These are phyloP conservation scores for Apiotrichum montevideense DNA, from an alignment of 1,284 basidiomycete genomes.

Conservation along the genomic window DNA sequence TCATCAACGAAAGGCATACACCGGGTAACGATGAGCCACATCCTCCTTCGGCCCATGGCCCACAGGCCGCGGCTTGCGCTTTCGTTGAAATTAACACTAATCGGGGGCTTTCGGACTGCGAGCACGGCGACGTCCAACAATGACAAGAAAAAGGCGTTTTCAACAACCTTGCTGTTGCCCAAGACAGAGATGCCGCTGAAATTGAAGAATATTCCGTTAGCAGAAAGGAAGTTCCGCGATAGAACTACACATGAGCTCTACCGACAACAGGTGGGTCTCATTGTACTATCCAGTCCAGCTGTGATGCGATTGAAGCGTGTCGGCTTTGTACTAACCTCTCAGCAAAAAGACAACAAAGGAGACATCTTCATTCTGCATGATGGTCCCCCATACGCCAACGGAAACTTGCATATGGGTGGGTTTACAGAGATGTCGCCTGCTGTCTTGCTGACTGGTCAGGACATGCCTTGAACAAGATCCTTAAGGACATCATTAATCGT, in stretches of 20 bases:
- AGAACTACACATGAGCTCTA: conserved; percentile 75
- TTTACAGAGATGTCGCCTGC: background rate
- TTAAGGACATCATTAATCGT: conserved; percentile 94
- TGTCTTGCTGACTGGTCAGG: conserved; percentile 52
- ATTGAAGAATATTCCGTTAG: conserved; percentile 61
- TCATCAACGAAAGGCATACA: too few relatives aligned
- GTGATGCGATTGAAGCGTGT: background rate
- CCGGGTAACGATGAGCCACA: too few relatives aligned
- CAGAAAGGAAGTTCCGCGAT: conserved; percentile 54
- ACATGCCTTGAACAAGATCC: conserved; percentile 92
- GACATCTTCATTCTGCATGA: conserved; percentile 79
- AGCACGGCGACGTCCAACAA: background rate
- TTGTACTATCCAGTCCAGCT: background rate
- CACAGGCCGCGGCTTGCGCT: too few relatives aligned
- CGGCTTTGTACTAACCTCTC: background rate
- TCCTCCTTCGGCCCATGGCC: too few relatives aligned
- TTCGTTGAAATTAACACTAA: too few relatives aligned
- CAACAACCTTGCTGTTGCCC: conserved; percentile 74
- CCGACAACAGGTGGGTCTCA: conserved; percentile 67
- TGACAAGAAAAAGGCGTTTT: conserved; percentile 47
- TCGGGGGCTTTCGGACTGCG: conserved; percentile 33
- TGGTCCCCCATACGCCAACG: conserved; percentile 97
- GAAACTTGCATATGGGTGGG: conserved; percentile 87
- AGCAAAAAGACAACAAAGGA: conserved; percentile 58
- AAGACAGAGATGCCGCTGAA: conserved; percentile 76